phyloP scores from a whole-genome alignment of 805 yeast genomes.

The Cyberlindnera lachancei region DNA sequence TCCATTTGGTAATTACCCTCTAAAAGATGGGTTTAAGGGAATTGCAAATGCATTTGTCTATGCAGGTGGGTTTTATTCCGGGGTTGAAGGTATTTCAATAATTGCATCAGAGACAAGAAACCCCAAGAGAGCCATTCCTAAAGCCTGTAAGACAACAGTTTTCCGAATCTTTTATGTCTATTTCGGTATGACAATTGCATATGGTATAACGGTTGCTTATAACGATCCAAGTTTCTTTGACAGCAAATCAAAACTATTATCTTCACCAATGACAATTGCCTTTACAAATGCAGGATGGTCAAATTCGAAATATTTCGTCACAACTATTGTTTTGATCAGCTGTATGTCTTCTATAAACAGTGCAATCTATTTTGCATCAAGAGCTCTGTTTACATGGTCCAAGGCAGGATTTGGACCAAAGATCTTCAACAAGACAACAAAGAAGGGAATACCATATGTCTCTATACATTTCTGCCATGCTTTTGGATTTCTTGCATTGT shows the following conservation, averaged over 20 bases:
- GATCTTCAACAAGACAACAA: constrained; percentile 42
- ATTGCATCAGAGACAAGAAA: constrained; percentile 69
- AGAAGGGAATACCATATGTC: constrained; percentile 56
- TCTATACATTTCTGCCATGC: constrained; percentile 51
- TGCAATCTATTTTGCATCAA: constrained; percentile 60
- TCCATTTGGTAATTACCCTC: constrained; percentile 27
- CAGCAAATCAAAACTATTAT: constrained; percentile 31
- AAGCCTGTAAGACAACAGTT: constrained; percentile 60
- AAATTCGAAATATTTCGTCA: constrained; percentile 58
- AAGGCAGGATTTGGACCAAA: constrained; percentile 53
- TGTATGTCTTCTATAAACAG: constrained; percentile 66
- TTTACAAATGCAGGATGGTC: constrained; percentile 59
- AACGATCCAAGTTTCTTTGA: constrained; percentile 42
- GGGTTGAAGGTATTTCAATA: constrained; percentile 69
- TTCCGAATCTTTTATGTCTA: constrained; percentile 59
- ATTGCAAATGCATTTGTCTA: constrained; percentile 55
- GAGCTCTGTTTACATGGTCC: constrained; percentile 60
- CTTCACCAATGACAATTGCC: constrained; percentile 70
- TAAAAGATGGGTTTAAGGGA: constrained; percentile 42
- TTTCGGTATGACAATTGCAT: constrained; percentile 52
- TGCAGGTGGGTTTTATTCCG: constrained; percentile 72
- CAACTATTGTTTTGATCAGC: constrained; percentile 57
- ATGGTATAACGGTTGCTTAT: constrained; percentile 64
- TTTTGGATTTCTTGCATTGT: constrained; percentile 56
- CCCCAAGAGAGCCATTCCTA: constrained; percentile 64